These are phyloP conservation scores for Globisporangium apiculatum DNA, from an alignment of 352 stramenopile species.

Conservation along the genomic window DNA sequence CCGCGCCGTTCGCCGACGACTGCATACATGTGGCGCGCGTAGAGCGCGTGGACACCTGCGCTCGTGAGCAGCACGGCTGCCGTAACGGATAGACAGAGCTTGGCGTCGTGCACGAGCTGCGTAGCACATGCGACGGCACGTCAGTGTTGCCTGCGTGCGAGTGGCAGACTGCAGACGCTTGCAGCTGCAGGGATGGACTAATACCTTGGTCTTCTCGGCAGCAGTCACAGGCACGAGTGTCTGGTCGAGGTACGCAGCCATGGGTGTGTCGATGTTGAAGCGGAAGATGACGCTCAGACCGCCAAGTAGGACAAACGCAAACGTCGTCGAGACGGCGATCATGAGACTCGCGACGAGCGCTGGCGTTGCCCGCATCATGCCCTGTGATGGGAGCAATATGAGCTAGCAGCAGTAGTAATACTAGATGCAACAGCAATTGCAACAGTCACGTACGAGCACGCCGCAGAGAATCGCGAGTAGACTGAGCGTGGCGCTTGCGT, in stretches of 20 bases:
- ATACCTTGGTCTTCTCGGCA: slow-evolving; percentile 32
- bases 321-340: slow-evolving; percentile 34
- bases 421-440: not conserved
- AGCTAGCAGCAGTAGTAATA: not conserved
- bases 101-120: slow-evolving; percentile 38
- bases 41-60: slow-evolving; percentile 26
- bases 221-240: slow-evolving; percentile 24
- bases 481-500: slow-evolving; percentile 30
- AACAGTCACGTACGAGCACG: slow-evolving; percentile 27
- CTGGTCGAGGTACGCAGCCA: slow-evolving; percentile 50
- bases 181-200: too few relatives aligned
- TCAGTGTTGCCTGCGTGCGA: not conserved
- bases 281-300: slow-evolving; percentile 54
- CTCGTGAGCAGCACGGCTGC: slow-evolving; percentile 31
- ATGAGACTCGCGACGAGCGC: slow-evolving; percentile 47
- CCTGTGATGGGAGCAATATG: not conserved
- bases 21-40: slow-evolving; percentile 33
- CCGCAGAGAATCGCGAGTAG: slow-evolving; percentile 33
- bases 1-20: slow-evolving; percentile 49
- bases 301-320: slow-evolving; percentile 40
- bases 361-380: slow-evolving; percentile 33
- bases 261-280: slow-evolving; percentile 28
- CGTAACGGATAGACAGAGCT: slow-evolving; percentile 27
- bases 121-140: not conserved
- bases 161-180: not conserved